Evolutionary conservation across 2,329 filamentous ascomycete genomes (phyloP).

Genomic region (Diaporthe aspalathi): DNA sequence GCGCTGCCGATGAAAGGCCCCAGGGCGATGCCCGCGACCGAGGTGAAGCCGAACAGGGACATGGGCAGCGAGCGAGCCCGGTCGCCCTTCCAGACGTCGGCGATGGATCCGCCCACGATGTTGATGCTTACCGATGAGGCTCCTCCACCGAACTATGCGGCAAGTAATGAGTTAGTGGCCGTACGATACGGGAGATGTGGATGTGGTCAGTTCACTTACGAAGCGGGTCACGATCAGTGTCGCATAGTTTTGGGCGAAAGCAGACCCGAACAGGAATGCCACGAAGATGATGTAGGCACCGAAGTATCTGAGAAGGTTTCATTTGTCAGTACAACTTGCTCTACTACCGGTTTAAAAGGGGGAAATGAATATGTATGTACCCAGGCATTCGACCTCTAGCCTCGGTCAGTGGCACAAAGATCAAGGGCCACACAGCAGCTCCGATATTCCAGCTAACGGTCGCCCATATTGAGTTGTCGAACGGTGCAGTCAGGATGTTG

Average conservation of each 20-base stretch:
- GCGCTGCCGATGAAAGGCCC: conserved; percentile 35
- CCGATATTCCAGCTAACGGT: conserved; percentile 38
- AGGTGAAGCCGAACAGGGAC: conserved; percentile 37
- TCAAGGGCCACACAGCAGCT: conserved; percentile 34
- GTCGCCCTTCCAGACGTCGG: conserved; percentile 39
- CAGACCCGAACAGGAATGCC: conserved; percentile 35
- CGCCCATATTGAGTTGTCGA: conserved; percentile 39
- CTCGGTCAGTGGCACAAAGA: conserved; percentile 34
- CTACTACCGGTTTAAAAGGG: neutral
- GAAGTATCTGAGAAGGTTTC: conserved; percentile 10
- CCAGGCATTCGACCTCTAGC: conserved; percentile 37
- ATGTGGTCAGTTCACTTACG: conserved; percentile 2
- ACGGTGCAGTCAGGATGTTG: conserved; percentile 28
- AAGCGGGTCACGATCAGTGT: conserved; percentile 33
- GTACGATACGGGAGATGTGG: too few species aligned
- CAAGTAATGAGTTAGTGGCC: neutral
- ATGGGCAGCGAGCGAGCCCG: conserved; percentile 34
- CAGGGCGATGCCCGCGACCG: conserved; percentile 35
- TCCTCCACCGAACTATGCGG: conserved; percentile 33
- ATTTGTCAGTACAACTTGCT: neutral
- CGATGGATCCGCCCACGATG: conserved; percentile 34
- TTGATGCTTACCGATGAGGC: conserved; percentile 37
- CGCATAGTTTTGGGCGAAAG: conserved; percentile 35
- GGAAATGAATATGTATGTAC: neutral
- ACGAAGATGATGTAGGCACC: conserved; percentile 37